Conservation (phyloP, 768 basidiomycete species). For the Paxillus involutus region DNA sequence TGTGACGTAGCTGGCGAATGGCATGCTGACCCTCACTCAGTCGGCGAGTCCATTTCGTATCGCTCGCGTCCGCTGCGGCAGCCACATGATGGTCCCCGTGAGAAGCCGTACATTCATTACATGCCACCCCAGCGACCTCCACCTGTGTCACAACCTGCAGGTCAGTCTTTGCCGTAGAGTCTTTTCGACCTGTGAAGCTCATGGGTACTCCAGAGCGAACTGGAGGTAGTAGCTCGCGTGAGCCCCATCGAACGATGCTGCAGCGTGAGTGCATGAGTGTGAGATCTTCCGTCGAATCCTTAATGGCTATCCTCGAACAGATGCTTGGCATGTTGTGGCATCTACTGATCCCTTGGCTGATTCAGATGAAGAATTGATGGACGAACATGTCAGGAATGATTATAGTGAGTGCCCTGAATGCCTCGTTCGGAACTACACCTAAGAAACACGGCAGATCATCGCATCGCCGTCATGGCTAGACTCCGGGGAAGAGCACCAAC, state of each 20-base stretch:
- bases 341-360: constrained; percentile 66
- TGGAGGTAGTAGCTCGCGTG: constrained; percentile 11
- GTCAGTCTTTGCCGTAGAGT: constrained; percentile 14
- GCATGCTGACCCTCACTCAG: constrained; percentile 17
- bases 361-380: constrained; percentile 70
- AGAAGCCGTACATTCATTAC: constrained; percentile 36
- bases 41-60: constrained; percentile 21
- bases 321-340: constrained; percentile 69
- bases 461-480: constrained; percentile 51
- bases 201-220: constrained; percentile 17
- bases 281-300: neutral
- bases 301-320: constrained; percentile 35
- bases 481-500: constrained; percentile 52
- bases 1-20: neutral
- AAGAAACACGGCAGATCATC: constrained; percentile 39
- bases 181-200: neutral
- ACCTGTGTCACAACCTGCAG: constrained; percentile 14
- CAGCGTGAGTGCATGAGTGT: constrained; percentile 35
- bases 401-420: constrained; percentile 50
- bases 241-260: constrained; percentile 42
- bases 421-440: neutral
- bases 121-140: constrained; percentile 27
- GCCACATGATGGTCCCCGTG: constrained; percentile 23
- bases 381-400: constrained; percentile 62
- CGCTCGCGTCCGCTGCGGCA: constrained; percentile 27